These are phyloP conservation scores for Diaporthe amygdali DNA, from an alignment of 2,329 filamentous ascomycete genomes.

Conservation along the genomic window DNA sequence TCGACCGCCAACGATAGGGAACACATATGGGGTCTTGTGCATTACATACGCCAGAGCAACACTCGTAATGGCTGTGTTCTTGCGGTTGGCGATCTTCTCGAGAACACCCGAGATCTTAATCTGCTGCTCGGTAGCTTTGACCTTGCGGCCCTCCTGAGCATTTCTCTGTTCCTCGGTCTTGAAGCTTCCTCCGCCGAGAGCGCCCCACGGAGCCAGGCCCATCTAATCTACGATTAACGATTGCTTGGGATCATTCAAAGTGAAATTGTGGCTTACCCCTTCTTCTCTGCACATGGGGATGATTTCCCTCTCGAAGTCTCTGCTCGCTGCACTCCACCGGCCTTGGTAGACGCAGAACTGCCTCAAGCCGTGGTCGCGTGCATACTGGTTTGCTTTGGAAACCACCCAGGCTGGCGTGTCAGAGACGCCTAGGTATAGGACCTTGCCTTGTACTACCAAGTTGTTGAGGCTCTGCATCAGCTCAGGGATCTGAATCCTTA, in stretches of 20 bases:
- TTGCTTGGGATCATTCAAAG: neutral
- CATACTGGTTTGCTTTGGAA: conserved; percentile 42
- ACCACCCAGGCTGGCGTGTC: conserved; percentile 76
- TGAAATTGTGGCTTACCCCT: conserved; percentile 42
- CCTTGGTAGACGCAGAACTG: conserved; percentile 71
- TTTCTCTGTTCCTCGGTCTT: conserved; percentile 38
- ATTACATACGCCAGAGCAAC: conserved; percentile 75
- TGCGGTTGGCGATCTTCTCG: conserved; percentile 54
- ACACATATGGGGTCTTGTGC: conserved; percentile 74
- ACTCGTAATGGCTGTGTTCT: conserved; percentile 49
- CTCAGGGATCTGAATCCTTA: conserved; percentile 48
- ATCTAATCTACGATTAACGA: conserved; percentile 36
- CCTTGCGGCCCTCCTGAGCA: conserved; percentile 40
- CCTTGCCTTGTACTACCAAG: conserved; percentile 56
- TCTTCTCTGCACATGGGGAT: conserved; percentile 68
- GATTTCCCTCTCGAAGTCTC: conserved; percentile 74
- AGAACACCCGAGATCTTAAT: conserved; percentile 50
- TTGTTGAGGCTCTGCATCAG: conserved; percentile 64
- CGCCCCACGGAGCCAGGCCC: conserved; percentile 56
- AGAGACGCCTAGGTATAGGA: conserved; percentile 65
- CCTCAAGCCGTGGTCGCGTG: conserved; percentile 62
- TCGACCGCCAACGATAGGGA: conserved; percentile 74
- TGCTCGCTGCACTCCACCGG: conserved; percentile 59
- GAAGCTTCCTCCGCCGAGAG: conserved; percentile 49
- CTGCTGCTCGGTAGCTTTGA: conserved; percentile 56